Base-by-base conservation (phyloP, 164 flowering plant species). In the Stephania yunnanensis region DNA sequence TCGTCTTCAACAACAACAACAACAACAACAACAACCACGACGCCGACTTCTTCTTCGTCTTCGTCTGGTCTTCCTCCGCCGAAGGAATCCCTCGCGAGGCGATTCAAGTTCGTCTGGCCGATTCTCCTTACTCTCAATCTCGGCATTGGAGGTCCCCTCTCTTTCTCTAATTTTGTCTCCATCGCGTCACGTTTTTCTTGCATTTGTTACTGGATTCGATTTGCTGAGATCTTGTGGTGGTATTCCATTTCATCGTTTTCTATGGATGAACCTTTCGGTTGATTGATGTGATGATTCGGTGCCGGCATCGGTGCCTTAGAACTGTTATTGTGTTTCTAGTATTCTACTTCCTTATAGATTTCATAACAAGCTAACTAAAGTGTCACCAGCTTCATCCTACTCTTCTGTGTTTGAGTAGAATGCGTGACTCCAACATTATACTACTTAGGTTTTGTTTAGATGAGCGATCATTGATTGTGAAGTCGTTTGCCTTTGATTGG, bases 41-140 rank as follows among this genome's bases (percentile, higher is more conserved):
- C 90, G 13, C 79, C 85, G 1, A 36, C 80, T 48, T 87, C 91
- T 1, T 87, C 90, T 12, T 19, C 71, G 15, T 22, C 61, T 6
- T 22, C 61, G 15, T 30, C 66, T 68, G 72, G 66, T 4, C 66
- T 75, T 15, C 75, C 74, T 67, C 90, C 91, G 3, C 87, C 87
- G 0, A 88, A 88, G 81, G 92, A 88, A 76, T 87, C 95, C 0
- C 87, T 91, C 73, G 86, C 86, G 53, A 84, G 92, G 52, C 89
- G 97, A 12, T 87, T 89, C 69, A 91, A 87, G 86, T 92, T 86
- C 81, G 58, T 92, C 8, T 89, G 91, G 97, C 95, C 98, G 22
- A 76, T 92, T 71, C 88, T 92, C 29, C 78, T 94, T 82, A 78
- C 89, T 53, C 92, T 85, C 63, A 92, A 91, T 82, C 82, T 92